Percentiles rank a stretch among this genome's conserved stretches.
phyloP scores from a whole-genome alignment of 257 asterid species.

The Solanum tarapatanum region DNA sequence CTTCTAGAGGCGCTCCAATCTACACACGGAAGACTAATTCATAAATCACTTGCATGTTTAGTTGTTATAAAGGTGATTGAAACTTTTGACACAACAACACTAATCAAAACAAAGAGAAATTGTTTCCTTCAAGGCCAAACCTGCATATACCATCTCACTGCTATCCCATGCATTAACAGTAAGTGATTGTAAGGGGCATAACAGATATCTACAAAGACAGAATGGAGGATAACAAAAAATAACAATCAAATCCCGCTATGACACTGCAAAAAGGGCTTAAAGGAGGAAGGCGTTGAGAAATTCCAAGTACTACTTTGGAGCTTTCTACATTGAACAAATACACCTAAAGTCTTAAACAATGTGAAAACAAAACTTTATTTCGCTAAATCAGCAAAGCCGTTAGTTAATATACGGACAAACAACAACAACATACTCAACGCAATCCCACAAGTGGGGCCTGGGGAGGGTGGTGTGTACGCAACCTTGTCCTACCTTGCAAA shows the following conservation, averaged over 20 bases:
- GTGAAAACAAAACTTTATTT: too few relatives aligned
- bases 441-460: background rate
- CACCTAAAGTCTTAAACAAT: background rate
- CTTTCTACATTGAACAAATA: background rate
- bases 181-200: background rate
- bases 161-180: slow-evolving; percentile 52
- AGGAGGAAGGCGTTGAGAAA: background rate
- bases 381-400: background rate
- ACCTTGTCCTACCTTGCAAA: background rate
- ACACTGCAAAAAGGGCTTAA: background rate
- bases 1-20: slow-evolving; percentile 53
- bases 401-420: background rate
- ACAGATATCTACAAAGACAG: background rate
- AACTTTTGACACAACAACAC: background rate
- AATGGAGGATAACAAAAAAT: background rate
- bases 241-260: background rate
- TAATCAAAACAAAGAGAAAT: background rate
- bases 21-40: slow-evolving; percentile 10
- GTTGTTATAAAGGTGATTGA: background rate
- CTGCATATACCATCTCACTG: slow-evolving; percentile 82
- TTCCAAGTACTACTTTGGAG: background rate
- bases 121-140: slow-evolving; percentile 17
- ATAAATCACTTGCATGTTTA: background rate
- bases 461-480: background rate
- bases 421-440: background rate